Evolutionary conservation across 192 early-diverging fungal species (phyloP), one percentile per base, ranked within the genome.

Genomic region (Spizellomyces punctatus): DNA sequence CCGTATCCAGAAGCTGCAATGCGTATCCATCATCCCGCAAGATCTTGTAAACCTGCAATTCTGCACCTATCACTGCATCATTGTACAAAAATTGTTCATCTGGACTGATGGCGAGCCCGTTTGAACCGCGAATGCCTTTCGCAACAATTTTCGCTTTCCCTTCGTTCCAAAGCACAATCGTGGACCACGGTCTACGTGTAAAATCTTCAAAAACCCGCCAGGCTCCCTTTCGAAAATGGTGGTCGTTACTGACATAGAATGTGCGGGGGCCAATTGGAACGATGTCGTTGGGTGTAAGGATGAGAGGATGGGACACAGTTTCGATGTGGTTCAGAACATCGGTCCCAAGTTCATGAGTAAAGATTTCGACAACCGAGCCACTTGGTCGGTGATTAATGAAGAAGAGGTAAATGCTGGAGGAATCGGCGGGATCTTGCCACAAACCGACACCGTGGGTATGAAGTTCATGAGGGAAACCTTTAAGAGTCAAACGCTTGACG

Each of bases 201-300:
- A 56, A 71, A 45, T 71, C 69, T 36, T 71, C 69, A 4, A 71
- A 9, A 27, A 14, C 14, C 8, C 69, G 69, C 10, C 9, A 10
- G 7, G 43, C 4, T 17, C 69, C 69, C 17, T n/a, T 46, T 10
- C 58, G 69, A 42, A 48, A 47, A 19, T 22, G 10, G 46, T 71
- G 69, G 69, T 71, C 69, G 59, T 71, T 71, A 46, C 56, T 59
- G 19, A 71, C 69, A 60, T 62, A 71, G 47, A 71, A 71, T 44
- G 69, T 56, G 14, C 50, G 22, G 16, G 69, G n/a, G 58, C 44
- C 22, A 41, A 63, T 21, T 12, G 69, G 58, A 14, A 44, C 59
- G n/a, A 71, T 36, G 69, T 71, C 62, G 69, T 71, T 71, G 36
- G 69, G 69, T 1, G 58, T 71, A 8, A 16, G 43, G 57, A 71